phyloP scores from a whole-genome alignment of 768 basidiomycete genomes.

The Suillus tomentosus region DNA sequence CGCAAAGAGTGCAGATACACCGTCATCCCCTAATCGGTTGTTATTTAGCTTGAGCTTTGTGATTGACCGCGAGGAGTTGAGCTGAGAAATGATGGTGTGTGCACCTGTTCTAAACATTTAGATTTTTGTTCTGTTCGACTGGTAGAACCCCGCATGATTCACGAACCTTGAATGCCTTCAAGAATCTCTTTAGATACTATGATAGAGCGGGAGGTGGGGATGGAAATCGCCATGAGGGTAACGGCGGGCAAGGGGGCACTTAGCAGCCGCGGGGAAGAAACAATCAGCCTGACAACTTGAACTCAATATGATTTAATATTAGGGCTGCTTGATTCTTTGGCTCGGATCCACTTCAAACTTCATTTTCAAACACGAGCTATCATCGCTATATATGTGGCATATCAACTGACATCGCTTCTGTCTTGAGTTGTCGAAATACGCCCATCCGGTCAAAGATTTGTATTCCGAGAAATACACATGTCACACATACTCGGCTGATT shows the following conservation, averaged over 20 bases:
- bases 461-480: no score
- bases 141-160: not conserved
- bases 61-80: slow-evolving; percentile 44
- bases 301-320: no score
- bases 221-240: not conserved
- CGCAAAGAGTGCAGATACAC: slow-evolving; percentile 52
- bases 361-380: no score
- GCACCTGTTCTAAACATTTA: slow-evolving; percentile 45
- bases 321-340: no score
- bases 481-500: no score
- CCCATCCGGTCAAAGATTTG: no score
- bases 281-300: not conserved
- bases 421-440: no score
- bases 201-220: not conserved
- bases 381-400: no score
- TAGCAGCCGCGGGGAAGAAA: not conserved
- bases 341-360: no score
- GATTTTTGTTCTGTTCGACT: not conserved
- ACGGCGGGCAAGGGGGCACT: no score
- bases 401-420: no score
- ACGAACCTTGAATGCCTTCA: slow-evolving; percentile 4
- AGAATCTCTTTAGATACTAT: not conserved
- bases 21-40: slow-evolving; percentile 60
- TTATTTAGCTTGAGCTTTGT: slow-evolving; percentile 56
- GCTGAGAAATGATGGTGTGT: slow-evolving; percentile 48